Base-by-base conservation (phyloP, 2,329 filamentous ascomycete genomes). In the Nemania sp. region DNA sequence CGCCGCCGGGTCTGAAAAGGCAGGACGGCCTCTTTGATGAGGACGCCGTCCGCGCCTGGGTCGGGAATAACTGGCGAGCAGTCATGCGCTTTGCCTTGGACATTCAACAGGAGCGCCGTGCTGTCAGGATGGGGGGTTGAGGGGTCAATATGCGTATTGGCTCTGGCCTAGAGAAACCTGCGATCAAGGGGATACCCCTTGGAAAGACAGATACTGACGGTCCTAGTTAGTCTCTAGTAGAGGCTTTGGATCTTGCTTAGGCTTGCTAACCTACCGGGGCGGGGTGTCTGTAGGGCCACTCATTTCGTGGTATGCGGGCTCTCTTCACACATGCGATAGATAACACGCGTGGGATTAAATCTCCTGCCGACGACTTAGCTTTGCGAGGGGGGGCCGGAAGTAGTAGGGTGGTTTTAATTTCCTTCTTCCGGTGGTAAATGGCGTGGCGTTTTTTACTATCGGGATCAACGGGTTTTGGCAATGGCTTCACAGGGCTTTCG, bases 11-110 rank as follows among this genome's bases (percentile, higher is more conserved):
- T 1, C 70, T 84, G 20, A 78, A 73, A 53, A 76, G 81, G 27
- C 67, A 70, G 0, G 70, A 82, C 4, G 85, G 85, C 0, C 75
- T 82, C n/a, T 87, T 82, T 64, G 73, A 84, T 62, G 74, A 82
- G 27, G 81, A 82, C 0, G 73, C 75, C 1, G 81, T 87, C 1
- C 70, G 71, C 5, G 65, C 68, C 0, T 89, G 86, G 69, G 80
- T 88, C 2, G 18, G 60, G 5, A 63, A 72, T 0, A 75, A 82
- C 49, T 82, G 83, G 69, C 43, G 38, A 10, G 1, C 0, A 1
- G 60, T 70, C n/a, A 5, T 41, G 10, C 27, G 54, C 1, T 38
- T 43, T 7, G 61, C 70, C 2, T 66, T 47, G 59, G 7, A 15
- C 7, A 38, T 56, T 1, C 51, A 69, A 2, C 52, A 43, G 38